Evolutionary conservation across 2,329 filamentous ascomycete species (phyloP).

Genomic region (Nothophoma quercina): DNA sequence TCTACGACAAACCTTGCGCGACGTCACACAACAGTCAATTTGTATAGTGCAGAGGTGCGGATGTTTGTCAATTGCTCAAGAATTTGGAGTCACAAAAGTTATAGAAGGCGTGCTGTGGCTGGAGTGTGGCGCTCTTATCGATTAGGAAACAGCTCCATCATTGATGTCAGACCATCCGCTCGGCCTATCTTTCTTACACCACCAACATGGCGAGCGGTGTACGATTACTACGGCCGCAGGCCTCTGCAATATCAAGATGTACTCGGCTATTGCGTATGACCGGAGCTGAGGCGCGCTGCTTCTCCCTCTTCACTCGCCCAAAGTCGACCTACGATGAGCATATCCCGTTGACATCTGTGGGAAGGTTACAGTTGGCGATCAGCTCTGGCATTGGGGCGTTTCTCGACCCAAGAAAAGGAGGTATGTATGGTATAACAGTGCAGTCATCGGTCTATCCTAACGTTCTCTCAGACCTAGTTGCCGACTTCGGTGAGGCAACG

Average conservation of each 20-base stretch:
- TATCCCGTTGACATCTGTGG: conserved; percentile 81
- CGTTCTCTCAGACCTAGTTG: conserved; percentile 77
- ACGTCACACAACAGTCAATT: too few relatives aligned
- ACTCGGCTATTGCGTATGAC: not conserved
- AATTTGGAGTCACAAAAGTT: conserved; percentile 12
- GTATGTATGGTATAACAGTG: conserved; percentile 50
- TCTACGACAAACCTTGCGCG: too few relatives aligned
- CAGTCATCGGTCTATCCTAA: not conserved
- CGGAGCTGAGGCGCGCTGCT: conserved; percentile 54
- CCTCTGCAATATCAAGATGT: not conserved
- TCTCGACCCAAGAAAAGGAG: conserved; percentile 80
- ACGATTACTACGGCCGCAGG: conserved; percentile 15
- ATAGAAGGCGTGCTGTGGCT: conserved; percentile 21
- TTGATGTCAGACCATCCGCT: conserved; percentile 22
- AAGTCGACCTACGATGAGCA: conserved; percentile 90
- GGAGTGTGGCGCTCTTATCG: conserved; percentile 33
- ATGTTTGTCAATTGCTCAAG: not conserved
- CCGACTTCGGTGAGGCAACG: conserved; percentile 91
- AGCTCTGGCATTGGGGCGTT: conserved; percentile 68
- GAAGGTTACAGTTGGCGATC: conserved; percentile 74
- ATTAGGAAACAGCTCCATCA: conserved; percentile 20
- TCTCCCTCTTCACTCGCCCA: conserved; percentile 86
- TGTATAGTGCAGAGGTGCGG: too few relatives aligned
- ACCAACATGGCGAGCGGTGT: conserved; percentile 25
- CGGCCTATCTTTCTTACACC: not conserved